A percentile compares a stretch with the other conserved stretches of the same genome.
Conservation (phyloP, 768 basidiomycete genomes). For the Leccinum subgranulosum region DNA sequence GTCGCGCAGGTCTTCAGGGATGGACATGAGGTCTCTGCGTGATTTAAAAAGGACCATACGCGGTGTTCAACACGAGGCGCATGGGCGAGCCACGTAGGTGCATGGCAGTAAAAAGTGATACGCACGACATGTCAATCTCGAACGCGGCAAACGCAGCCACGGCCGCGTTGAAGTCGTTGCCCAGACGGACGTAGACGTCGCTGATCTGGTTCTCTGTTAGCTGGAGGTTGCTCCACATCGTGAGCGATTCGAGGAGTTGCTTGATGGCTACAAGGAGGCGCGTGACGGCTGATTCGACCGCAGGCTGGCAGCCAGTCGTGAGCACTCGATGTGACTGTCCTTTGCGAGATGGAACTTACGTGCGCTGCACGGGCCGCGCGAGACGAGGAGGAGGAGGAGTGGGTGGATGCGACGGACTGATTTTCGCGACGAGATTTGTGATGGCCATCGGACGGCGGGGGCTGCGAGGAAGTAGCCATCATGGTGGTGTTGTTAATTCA, state of each 20-base stretch:
- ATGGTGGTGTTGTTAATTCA: background rate
- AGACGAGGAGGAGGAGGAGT: conserved; percentile 33
- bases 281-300: conserved; percentile 89
- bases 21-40: conserved; percentile 75
- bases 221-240: conserved; percentile 74
- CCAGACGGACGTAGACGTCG: conserved; percentile 94
- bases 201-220: conserved; percentile 81
- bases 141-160: conserved; percentile 84
- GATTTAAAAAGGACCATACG: conserved; percentile 4
- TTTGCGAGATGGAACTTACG: conserved; percentile 14
- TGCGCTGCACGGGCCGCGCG: conserved; percentile 22
- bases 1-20: conserved; percentile 85
- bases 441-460: conserved; percentile 31
- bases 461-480: conserved; percentile 25
- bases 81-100: background rate
- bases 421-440: conserved; percentile 53
- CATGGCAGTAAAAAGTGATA: conserved; percentile 18
- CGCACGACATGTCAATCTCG: conserved; percentile 90
- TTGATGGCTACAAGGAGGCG: conserved; percentile 93
- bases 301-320: conserved; percentile 49
- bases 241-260: conserved; percentile 86
- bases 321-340: background rate
- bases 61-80: conserved; percentile 12
- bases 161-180: conserved; percentile 96
- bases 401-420: conserved; percentile 47